Conservation (phyloP, 257 asterid genomes). For the Penstemon barbatus region DNA sequence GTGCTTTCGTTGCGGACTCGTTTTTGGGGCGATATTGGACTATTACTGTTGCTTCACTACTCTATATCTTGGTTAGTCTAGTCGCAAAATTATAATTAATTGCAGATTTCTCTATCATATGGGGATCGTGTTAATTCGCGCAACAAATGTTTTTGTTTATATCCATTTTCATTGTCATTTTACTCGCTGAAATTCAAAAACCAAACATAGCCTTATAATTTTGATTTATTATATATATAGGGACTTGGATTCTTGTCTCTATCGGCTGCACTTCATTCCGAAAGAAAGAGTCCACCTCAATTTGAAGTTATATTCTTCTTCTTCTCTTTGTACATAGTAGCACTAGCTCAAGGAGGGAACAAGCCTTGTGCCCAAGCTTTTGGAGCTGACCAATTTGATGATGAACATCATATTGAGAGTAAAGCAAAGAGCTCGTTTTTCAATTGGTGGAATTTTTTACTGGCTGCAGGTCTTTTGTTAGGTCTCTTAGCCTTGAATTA, state of each 20-base stretch:
- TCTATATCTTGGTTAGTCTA: constrained; percentile 8
- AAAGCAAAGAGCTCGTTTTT: constrained; percentile 11
- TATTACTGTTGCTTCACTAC: constrained; percentile 3
- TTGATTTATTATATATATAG: too few species aligned
- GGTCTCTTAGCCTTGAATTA: constrained; percentile 24
- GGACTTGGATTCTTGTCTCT: too few species aligned
- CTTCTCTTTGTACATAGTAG: neutral
- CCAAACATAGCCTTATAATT: too few species aligned
- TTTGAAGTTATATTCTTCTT: constrained; percentile 19
- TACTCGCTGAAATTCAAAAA: too few species aligned
- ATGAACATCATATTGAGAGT: constrained; percentile 13
- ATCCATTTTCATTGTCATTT: too few species aligned
- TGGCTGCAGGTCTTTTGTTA: neutral
- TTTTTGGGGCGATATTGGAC: neutral
- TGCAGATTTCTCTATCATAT: too few species aligned
- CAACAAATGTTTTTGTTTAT: too few species aligned
- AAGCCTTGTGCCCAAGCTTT: constrained; percentile 27
- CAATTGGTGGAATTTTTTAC: neutral
- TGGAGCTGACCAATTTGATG: constrained; percentile 33
- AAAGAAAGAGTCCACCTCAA: constrained; percentile 7
- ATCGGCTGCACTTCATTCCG: too few species aligned
- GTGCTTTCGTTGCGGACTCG: too few species aligned
- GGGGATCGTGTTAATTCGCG: too few species aligned
- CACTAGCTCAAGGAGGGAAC: constrained; percentile 8
- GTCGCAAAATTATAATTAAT: neutral